Conservation (phyloP, 148 eudicot genomes). For the Suaeda aralocaspica region DNA sequence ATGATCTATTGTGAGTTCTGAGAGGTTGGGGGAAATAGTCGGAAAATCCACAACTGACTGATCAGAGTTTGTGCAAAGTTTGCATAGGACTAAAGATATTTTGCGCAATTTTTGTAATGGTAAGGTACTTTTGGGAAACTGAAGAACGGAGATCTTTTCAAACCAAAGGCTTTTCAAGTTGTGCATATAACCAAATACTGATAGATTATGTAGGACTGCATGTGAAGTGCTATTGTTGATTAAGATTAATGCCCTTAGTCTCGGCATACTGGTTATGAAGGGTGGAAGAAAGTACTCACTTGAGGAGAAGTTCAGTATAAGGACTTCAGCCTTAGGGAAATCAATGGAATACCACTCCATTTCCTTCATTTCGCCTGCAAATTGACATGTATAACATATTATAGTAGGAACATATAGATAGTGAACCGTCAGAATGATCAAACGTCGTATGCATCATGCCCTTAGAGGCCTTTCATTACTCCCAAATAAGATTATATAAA, state of each 20-base stretch:
- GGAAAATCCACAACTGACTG: conserved; percentile 44
- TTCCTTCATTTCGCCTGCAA: conserved; percentile 65
- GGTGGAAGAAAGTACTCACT: conserved; percentile 60
- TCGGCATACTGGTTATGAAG: conserved; percentile 66
- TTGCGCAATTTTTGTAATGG: conserved; percentile 50
- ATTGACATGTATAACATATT: neutral
- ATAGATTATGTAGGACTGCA: conserved; percentile 50
- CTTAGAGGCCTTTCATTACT: too few species aligned
- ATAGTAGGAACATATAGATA: neutral
- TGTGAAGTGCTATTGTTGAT: conserved; percentile 54
- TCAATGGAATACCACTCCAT: conserved; percentile 64
- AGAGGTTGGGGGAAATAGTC: conserved; percentile 53
- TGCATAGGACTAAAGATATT: conserved; percentile 60
- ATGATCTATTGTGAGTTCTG: conserved; percentile 77
- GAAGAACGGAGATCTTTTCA: conserved; percentile 59
- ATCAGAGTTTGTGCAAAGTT: conserved; percentile 37
- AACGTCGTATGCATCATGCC: neutral
- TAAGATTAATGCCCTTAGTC: conserved; percentile 56
- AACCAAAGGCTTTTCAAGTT: conserved; percentile 76
- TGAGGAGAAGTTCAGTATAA: conserved; percentile 64
- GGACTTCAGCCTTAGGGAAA: conserved; percentile 81
- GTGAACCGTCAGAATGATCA: neutral
- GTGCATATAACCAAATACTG: conserved; percentile 39
- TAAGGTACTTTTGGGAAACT: conserved; percentile 36
- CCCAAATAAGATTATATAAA: too few species aligned